Evolutionary conservation across 495 filamentous ascomycete species (phyloP).

Genomic region (Schizothecium vesticola): DNA sequence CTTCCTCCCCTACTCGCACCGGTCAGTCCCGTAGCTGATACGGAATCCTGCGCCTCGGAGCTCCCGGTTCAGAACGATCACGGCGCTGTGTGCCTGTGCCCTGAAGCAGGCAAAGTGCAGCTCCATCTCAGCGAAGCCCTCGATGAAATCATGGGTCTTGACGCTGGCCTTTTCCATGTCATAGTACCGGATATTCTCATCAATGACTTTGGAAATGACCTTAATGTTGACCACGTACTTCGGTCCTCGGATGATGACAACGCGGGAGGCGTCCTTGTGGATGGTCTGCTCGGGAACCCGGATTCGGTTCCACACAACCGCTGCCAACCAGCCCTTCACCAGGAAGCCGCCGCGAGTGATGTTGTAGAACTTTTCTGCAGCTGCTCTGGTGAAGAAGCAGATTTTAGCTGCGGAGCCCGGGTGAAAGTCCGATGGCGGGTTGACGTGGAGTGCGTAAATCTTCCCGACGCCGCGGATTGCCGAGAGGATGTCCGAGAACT

Average conservation of each 20-base stretch:
- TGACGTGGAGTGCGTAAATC: neutral
- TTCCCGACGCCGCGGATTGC: neutral
- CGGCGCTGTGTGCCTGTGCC: neutral
- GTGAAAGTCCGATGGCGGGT: neutral
- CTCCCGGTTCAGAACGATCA: neutral
- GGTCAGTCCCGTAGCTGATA: neutral
- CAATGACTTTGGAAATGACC: neutral
- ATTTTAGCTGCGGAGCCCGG: neutral
- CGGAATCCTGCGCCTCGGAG: neutral
- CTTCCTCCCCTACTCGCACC: neutral
- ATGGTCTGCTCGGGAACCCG: neutral
- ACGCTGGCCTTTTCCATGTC: neutral
- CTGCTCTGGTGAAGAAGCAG: neutral
- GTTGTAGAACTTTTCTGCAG: neutral
- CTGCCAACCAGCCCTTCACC: neutral
- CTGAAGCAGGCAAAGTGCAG: neutral
- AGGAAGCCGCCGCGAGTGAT: neutral
- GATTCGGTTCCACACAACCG: neutral
- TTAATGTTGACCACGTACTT: neutral
- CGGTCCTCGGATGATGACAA: neutral
- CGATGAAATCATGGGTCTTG: neutral
- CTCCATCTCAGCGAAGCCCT: neutral
- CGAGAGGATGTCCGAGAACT: neutral
- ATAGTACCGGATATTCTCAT: neutral
- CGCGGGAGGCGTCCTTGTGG: neutral